A percentile compares a stretch with the other conserved stretches of the same genome.
Evolutionary conservation across 2,329 filamentous ascomycete genomes (phyloP).

Genomic region (Tolypocladium amazonense): DNA sequence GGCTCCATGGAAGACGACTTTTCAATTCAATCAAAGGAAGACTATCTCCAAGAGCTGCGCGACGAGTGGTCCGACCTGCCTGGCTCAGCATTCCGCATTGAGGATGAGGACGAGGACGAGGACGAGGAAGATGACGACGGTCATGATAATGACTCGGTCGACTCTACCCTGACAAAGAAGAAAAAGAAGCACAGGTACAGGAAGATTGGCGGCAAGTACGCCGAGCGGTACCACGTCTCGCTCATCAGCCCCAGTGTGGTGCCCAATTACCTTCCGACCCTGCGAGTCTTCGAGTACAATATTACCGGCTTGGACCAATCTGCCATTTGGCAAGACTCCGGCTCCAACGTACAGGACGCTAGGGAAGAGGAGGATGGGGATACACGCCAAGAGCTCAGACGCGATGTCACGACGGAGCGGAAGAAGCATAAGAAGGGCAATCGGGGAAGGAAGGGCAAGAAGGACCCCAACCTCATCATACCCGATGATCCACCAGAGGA

Average conservation of each 20-base stretch:
- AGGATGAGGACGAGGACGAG: conserved; percentile 6
- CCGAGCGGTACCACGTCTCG: conserved; percentile 74
- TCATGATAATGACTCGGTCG: too few species aligned
- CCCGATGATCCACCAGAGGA: conserved; percentile 65
- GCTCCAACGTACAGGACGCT: too few species aligned
- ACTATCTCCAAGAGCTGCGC: conserved; percentile 72
- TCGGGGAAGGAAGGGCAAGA: conserved; percentile 33
- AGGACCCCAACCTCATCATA: conserved; percentile 50
- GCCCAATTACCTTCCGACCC: conserved; percentile 81
- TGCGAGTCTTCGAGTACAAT: conserved; percentile 93
- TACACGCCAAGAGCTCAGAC: conserved; percentile 16
- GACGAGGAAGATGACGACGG: too few species aligned
- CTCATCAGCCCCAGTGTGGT: conserved; percentile 80
- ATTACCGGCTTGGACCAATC: conserved; percentile 60
- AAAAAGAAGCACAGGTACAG: conserved; percentile 42
- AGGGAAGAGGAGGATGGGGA: conserved; percentile 12
- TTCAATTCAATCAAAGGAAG: conserved; percentile 45
- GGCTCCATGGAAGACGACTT: conserved; percentile 39
- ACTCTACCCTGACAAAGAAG: conserved; percentile 18
- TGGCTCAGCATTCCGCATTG: conserved; percentile 25
- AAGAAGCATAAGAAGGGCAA: conserved; percentile 26
- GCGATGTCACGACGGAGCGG: conserved; percentile 18
- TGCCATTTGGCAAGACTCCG: conserved; percentile 34
- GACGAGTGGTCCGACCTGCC: conserved; percentile 70
- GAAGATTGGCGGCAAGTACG: conserved; percentile 67